These are phyloP conservation scores for Saccharomycopsis amapae DNA, from an alignment of 805 yeast genomes.

Conservation along the genomic window DNA sequence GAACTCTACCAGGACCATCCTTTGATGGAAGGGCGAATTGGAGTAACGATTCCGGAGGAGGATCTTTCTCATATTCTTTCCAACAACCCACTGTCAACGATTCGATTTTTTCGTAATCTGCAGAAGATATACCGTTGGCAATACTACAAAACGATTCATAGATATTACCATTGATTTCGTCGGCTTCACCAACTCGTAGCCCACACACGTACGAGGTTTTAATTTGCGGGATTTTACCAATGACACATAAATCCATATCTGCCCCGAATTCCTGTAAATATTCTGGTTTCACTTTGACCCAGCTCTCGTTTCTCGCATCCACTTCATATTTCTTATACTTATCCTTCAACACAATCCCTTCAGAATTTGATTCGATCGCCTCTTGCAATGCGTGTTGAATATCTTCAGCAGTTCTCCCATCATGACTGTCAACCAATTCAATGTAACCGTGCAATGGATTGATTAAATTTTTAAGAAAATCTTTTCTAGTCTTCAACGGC, in stretches of 20 bases:
- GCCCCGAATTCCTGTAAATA: conserved; percentile 83
- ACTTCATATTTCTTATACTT: conserved; percentile 50
- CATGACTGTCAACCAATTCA: conserved; percentile 38
- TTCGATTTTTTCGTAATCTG: conserved; percentile 54
- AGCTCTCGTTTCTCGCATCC: conserved; percentile 54
- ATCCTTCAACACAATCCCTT: conserved; percentile 76
- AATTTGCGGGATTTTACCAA: conserved; percentile 70
- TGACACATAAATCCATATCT: conserved; percentile 67
- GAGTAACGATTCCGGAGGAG: conserved; percentile 37
- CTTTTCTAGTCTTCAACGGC: conserved; percentile 51
- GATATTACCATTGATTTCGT: conserved; percentile 22
- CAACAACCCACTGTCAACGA: conserved; percentile 54
- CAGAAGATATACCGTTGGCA: conserved; percentile 73
- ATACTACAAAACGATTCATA: conserved; percentile 69
- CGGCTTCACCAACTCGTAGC: conserved; percentile 37
- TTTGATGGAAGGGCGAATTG: conserved; percentile 31
- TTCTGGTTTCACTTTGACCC: conserved; percentile 92
- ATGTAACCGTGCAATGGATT: conserved; percentile 36
- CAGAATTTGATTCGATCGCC: conserved; percentile 59
- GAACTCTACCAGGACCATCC: conserved; percentile 44
- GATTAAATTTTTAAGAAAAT: conserved; percentile 39
- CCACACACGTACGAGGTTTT: conserved; percentile 74
- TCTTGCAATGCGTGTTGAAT: conserved; percentile 48
- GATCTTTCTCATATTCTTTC: conserved; percentile 35
- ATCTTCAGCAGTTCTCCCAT: conserved; percentile 41